Evolutionary conservation across 257 asterid species (phyloP), one percentile per base, ranked within the genome.

Genomic region (Oldenlandia corymbosa): DNA sequence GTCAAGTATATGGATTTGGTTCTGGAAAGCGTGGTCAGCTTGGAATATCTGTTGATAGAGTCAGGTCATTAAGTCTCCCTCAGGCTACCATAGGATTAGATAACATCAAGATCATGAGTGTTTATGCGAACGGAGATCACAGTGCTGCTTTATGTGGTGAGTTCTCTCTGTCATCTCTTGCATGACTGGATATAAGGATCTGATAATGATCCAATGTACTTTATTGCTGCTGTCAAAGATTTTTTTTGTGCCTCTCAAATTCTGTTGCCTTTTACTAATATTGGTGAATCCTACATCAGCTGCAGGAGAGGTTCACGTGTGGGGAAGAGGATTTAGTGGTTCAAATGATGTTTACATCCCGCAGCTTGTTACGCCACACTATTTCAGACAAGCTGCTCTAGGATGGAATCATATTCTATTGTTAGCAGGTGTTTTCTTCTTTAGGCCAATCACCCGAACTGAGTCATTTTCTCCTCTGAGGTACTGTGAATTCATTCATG

Each of bases 321-420:
- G 99, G 96, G 99, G 99, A 77, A 90, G 97, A 83, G 92, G 96
- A 56, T 85, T 84, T 3, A 58, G 66, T 48, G 50, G 81, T 64
- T 76, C 81, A 57, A 67, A 84, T 2, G 91, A 76, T 77, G 62
- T 65, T 43, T 74, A 67, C 20, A 61, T 68, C 64, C 97, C 97
- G 36, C 61, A 31, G 24, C 60, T 27, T 42, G 32, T 76, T 5
- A 61, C 79, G 58, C 36, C 68, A 45, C 66, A 68, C 34, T 76
- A 75, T 49, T 60, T 90, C 75, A 36, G 64, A 46, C 69, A 77
- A 34, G 87, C 80, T 55, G 91, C 94, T 49, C 68, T 93, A 21
- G 99, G 99, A 55, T 93, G 99, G 97, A 90, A 84, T 67, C 96
- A 93, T 74, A 94, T 88, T 37, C 75, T 93, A 48, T 71, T 81